These are phyloP conservation scores for Fusarium sp. DNA, from an alignment of 2,329 filamentous ascomycete species.

Conservation along the genomic window DNA sequence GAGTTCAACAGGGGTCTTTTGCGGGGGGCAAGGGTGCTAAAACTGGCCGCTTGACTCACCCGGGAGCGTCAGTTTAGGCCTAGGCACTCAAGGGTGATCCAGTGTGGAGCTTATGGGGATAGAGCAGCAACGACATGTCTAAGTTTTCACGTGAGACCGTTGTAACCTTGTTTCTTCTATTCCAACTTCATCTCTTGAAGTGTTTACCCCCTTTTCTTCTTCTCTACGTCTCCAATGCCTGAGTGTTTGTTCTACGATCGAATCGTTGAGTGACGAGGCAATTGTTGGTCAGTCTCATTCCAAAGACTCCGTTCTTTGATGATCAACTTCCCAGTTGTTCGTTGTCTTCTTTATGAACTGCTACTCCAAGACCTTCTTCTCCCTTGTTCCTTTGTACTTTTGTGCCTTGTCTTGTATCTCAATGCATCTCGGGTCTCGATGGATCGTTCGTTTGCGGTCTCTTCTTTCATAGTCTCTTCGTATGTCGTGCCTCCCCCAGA, in stretches of 20 bases:
- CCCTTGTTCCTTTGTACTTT: too few species aligned
- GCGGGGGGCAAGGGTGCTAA: not conserved
- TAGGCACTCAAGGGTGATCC: fast-evolving
- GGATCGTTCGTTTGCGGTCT: not conserved
- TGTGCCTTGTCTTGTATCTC: too few species aligned
- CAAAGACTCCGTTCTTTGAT: not conserved
- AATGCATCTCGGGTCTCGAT: not conserved
- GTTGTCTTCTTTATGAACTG: not conserved
- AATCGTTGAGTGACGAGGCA: not conserved
- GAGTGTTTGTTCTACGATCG: not conserved
- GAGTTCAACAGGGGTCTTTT: not conserved
- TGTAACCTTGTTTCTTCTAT: not conserved
- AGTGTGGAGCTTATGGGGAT: conserved; percentile 7
- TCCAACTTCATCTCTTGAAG: not conserved
- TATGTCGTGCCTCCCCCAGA: not conserved
- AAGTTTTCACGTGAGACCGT: conserved; percentile 11
- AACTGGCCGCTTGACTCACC: conserved; percentile 39
- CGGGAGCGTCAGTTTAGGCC: conserved; percentile 2
- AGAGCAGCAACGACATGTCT: not conserved
- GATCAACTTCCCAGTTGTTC: not conserved
- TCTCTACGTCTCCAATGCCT: fast-evolving
- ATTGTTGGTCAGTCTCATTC: not conserved
- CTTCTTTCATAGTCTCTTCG: not conserved
- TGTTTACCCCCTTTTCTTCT: fast-evolving
- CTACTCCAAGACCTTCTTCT: fast-evolving